phyloP scores from a whole-genome alignment of 306 rosid genomes.

The Cucurbita ficifolia region DNA sequence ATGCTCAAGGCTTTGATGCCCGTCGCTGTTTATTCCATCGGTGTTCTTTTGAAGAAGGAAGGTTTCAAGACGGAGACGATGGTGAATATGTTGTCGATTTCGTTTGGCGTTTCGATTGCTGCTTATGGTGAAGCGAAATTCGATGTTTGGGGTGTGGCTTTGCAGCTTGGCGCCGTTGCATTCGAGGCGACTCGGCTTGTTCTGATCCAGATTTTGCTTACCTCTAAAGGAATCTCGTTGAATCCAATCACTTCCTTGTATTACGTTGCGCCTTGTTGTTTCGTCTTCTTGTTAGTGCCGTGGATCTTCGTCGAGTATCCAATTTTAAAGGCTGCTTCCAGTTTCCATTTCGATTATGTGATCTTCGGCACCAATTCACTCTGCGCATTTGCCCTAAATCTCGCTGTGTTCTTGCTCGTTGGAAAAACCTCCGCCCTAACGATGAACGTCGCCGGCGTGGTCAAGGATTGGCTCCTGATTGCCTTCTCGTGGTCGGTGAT shows the following conservation, averaged over 20 bases:
- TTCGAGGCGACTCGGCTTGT: conserved; percentile 79
- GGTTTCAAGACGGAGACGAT: conserved; percentile 50
- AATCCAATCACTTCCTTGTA: conserved; percentile 72
- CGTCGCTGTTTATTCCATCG: conserved; percentile 78
- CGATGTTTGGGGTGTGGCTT: conserved; percentile 60
- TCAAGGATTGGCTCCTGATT: conserved; percentile 74
- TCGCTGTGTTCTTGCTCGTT: conserved; percentile 66
- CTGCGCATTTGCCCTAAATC: conserved; percentile 72
- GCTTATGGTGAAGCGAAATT: conserved; percentile 79
- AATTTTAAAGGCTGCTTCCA: conserved; percentile 35
- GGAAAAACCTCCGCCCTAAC: conserved; percentile 86
- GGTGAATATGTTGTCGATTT: conserved; percentile 74
- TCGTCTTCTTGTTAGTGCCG: conserved; percentile 42
- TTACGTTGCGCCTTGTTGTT: conserved; percentile 74
- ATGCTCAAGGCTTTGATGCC: conserved; percentile 95
- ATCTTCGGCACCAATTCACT: conserved; percentile 65
- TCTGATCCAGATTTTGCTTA: conserved; percentile 70
- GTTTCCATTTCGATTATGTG: conserved; percentile 40
- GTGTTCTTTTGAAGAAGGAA: conserved; percentile 49
- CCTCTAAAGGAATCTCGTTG: conserved; percentile 71
- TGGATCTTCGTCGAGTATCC: conserved; percentile 78
- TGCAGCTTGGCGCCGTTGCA: conserved; percentile 74
- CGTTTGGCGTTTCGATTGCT: conserved; percentile 69
- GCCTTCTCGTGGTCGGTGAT: conserved; percentile 88
- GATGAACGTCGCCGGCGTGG: conserved; percentile 89